Evolutionary conservation across 2,329 filamentous ascomycete genomes (phyloP), one percentile per base, ranked within the genome.

Genomic region (Aspergillus texensis): DNA sequence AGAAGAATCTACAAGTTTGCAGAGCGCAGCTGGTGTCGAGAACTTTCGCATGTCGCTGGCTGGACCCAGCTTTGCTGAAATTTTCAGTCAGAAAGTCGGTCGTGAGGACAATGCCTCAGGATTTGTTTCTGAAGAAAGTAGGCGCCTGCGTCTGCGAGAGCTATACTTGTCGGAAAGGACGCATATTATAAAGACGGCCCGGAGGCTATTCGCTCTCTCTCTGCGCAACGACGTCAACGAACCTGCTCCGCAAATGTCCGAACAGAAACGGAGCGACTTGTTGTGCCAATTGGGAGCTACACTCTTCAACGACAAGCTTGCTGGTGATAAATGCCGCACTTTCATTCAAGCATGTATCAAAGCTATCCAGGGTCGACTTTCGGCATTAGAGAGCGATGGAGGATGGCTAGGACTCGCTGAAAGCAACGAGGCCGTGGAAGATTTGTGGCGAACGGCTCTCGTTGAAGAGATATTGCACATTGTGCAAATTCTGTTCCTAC

Each of bases 1-100:
- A 54, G 92, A 95, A 70, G 92, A 96, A 81, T 83, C 88, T 19
- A 85, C 89, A 61, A 93, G 92, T 71, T 80, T 96, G 53, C 89
- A 91, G 71, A 90, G 91, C 71, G 91, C 91, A 19, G 86, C 90
- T 14, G 90, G 90, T 24, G 83, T 88, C 32, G 86, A 85, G 62
- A 89, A 87, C 75, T 85, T 74, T 81, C 88, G 68, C 81, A 84
- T 72, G 78, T 92, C 72, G 72, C 87, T 68, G 79, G 85, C 26
- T 79, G 79, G 70, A 53, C 75, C 70, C 54, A 73, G 72, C 57
- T 70, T 78, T 45, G 70, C 72, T 54, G 75, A 73, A 57, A 71
- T 79, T 58, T 66, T 79, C 62, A 77, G 71, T 58, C 71, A 73
- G 46, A 71, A 69, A 21, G 60, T 64, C 4, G 61, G 60, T 28